Evolutionary conservation across 495 filamentous ascomycete genomes (phyloP).

Genomic region (Penicillium odoratum): DNA sequence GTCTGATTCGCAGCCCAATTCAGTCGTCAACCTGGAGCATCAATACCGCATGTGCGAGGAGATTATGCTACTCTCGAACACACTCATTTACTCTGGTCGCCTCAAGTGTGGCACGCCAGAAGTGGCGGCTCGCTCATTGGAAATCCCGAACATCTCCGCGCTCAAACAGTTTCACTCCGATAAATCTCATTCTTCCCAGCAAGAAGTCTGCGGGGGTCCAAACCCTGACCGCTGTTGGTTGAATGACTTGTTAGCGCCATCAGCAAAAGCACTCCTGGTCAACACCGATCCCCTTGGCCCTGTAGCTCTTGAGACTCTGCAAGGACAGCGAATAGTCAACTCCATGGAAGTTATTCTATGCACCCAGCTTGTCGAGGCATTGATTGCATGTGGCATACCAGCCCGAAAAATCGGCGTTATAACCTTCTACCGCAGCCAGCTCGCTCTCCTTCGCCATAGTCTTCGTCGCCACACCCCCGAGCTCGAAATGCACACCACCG

Average conservation of each 20-base stretch:
- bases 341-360: slow-evolving; percentile 72
- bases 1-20: slow-evolving; percentile 80
- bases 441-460: slow-evolving; percentile 60
- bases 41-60: slow-evolving; percentile 99
- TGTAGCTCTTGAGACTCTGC: slow-evolving; percentile 63
- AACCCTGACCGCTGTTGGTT: slow-evolving; percentile 70
- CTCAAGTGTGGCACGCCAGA: slow-evolving; percentile 83
- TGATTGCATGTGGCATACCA: slow-evolving; percentile 72
- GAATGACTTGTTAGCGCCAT: slow-evolving; percentile 68
- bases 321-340: slow-evolving; percentile 85
- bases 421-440: slow-evolving; percentile 95
- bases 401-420: slow-evolving; percentile 88
- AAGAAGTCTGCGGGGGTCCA: slow-evolving; percentile 53
- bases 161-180: slow-evolving; percentile 56
- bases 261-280: slow-evolving; percentile 73
- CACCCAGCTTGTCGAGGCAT: slow-evolving; percentile 72
- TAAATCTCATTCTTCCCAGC: slow-evolving; percentile 27
- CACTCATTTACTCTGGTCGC: slow-evolving; percentile 83
- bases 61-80: slow-evolving; percentile 91
- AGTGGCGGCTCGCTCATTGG: slow-evolving; percentile 65
- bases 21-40: slow-evolving; percentile 87
- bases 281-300: slow-evolving; percentile 79
- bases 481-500: slow-evolving; percentile 93
- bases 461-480: slow-evolving; percentile 50
- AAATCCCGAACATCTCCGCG: slow-evolving; percentile 57